Evolutionary conservation across 306 rosid genomes (phyloP).

Genomic region (Casuarina equisetifolia): DNA sequence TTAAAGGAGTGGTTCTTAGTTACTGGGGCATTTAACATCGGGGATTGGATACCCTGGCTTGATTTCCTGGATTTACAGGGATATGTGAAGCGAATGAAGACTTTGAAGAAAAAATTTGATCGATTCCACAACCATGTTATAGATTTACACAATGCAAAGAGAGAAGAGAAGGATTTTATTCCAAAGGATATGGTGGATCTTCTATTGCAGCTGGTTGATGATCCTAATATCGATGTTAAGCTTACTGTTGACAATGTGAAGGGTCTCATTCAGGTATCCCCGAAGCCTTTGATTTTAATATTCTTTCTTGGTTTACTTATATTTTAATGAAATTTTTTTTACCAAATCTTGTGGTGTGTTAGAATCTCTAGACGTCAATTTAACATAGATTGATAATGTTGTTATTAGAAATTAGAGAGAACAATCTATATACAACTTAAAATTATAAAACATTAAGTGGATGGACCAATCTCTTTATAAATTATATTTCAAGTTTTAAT

Average conservation of each 20-base stretch:
- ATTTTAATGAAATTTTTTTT: background rate
- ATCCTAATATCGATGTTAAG: constrained; percentile 40
- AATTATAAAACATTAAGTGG: too few species aligned
- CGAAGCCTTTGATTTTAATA: background rate
- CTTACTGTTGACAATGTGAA: constrained; percentile 31
- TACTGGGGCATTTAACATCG: constrained; percentile 41
- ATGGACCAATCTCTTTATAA: too few species aligned
- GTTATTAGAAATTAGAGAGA: too few species aligned
- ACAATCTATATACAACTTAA: too few species aligned
- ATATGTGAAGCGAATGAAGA: constrained; percentile 43
- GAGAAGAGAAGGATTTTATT: constrained; percentile 10
- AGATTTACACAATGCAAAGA: constrained; percentile 36
- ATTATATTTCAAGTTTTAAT: too few species aligned
- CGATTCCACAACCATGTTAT: constrained; percentile 35
- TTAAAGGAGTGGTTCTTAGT: constrained; percentile 44
- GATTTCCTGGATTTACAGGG: constrained; percentile 46
- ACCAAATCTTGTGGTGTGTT: too few species aligned
- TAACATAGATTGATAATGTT: too few species aligned
- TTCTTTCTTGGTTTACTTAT: background rate
- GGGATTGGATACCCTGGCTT: constrained; percentile 48
- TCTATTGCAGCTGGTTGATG: constrained; percentile 33
- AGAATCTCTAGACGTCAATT: too few species aligned
- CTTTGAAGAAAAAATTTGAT: constrained; percentile 30
- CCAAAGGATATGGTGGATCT: constrained; percentile 42
- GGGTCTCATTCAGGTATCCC: constrained; percentile 35